Base-by-base conservation (phyloP, 345 rosid species). In the Clarkia xantiana region DNA sequence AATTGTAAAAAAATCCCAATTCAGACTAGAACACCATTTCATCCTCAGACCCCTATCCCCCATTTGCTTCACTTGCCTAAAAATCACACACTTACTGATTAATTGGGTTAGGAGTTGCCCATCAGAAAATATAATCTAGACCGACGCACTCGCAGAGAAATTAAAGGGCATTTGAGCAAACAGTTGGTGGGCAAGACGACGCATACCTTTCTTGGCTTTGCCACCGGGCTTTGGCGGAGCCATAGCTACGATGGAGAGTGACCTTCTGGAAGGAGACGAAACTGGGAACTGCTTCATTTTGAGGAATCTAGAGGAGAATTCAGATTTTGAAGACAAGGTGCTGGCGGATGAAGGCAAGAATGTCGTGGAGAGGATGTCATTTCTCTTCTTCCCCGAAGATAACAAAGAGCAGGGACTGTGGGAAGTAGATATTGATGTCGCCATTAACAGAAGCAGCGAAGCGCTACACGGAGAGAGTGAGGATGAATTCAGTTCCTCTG, bases 161-260 rank as follows among this genome's bases (percentile, higher is more conserved):
- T 0, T 9, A 0, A n/a, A 29, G 45, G 45, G 60, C 3, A 41
- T 11, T 16, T 0, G 29, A 58, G 42, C 56, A 11, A 8, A 34
- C 2, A 41, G 14, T 3, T 41, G 18, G 50, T 25, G 25, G 25
- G 22, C 57, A 10, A 15, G 53, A 14, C 40, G 42, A 13, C 16
- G 42, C 3, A n/a, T 15, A 81, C 96, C 96, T 73, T 86, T 90
- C 68, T 90, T 90, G 54, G 91, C 41, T 71, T 83, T 86, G 13
- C 84, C 89, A 18, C 81, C 82, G 10, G 89, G 80, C 52, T 90
- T 90, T 20, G 98, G 96, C 8, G 94, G 94, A 66, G 93, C 96
- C 98, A 91, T 91, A 71, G 98, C 93, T 40, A 70, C 67, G 58
- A 86, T 76, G 14, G 91, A 75, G 64, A 81, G 77, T 46, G 78